A percentile compares a stretch with the other conserved stretches of the same genome.
Evolutionary conservation across 2,329 filamentous ascomycete genomes (phyloP).

Genomic region (Tolypocladium amazonense): DNA sequence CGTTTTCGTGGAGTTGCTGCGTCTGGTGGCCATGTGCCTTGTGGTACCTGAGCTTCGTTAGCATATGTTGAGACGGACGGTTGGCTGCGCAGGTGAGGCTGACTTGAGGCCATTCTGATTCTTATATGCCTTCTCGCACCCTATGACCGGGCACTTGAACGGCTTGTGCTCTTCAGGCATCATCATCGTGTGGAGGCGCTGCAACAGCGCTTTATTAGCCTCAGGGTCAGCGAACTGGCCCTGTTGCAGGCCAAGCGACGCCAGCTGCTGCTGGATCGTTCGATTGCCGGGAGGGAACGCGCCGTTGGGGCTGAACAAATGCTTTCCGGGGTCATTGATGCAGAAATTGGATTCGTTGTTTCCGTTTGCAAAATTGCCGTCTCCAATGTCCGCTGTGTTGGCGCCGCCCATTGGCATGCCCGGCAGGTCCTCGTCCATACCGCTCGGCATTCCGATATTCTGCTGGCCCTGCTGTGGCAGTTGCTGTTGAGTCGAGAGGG

Average conservation of each 20-base stretch:
- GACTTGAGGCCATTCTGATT: conserved; percentile 98
- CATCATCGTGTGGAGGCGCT: conserved; percentile 49
- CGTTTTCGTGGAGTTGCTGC: conserved; percentile 92
- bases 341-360: conserved; percentile 38
- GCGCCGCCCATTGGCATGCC: conserved; percentile 53
- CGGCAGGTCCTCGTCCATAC: conserved; percentile 65
- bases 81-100: conserved; percentile 12
- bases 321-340: conserved; percentile 92
- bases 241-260: conserved; percentile 64
- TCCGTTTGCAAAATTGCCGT: conserved; percentile 39
- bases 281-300: conserved; percentile 55
- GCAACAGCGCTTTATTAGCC: conserved; percentile 48
- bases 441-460: conserved; percentile 37
- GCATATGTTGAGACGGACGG: conserved; percentile 1
- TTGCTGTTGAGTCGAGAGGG: conserved; percentile 71
- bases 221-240: conserved; percentile 72
- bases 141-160: conserved; percentile 95
- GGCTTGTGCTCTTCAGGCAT: conserved; percentile 90
- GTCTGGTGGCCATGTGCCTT: conserved; percentile 89
- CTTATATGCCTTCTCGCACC: conserved; percentile 98
- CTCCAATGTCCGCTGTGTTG: conserved; percentile 38
- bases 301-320: conserved; percentile 77
- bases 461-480: conserved; percentile 48
- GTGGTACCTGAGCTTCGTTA: conserved; percentile 42
- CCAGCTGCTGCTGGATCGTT: conserved; percentile 55